Conservation (phyloP, 1,284 basidiomycete species). For the Pyrrhoderma lamaoense region DNA sequence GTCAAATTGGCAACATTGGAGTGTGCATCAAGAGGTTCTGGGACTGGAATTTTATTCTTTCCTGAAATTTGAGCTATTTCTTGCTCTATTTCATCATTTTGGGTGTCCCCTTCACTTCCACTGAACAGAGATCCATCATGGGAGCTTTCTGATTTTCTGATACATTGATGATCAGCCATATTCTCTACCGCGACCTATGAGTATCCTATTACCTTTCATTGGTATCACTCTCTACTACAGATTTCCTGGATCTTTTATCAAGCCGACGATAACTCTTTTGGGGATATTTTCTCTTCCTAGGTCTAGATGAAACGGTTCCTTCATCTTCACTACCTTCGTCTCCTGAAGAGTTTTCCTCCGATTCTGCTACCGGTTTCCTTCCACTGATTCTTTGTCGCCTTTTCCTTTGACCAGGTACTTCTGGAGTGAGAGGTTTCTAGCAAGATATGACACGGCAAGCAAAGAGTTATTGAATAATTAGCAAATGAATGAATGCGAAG, state of each 20-base stretch:
- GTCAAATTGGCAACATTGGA: neutral
- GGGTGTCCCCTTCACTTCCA: constrained; percentile 2
- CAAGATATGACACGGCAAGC: neutral
- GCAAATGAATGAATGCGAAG: no score
- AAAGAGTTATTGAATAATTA: no score
- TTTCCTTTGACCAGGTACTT: neutral
- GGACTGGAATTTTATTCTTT: neutral
- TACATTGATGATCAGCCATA: neutral
- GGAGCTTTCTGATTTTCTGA: neutral
- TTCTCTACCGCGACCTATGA: neutral
- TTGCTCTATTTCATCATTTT: neutral
- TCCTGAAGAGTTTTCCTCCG: no score
- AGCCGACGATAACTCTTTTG: neutral
- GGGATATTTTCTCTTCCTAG: neutral
- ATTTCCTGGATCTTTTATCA: constrained; percentile 2
- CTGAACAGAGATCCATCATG: constrained; percentile 15
- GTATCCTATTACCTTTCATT: neutral
- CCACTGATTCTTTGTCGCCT: neutral
- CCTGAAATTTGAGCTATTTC: neutral
- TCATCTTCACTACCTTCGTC: constrained; percentile 3
- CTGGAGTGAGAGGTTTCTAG: neutral
- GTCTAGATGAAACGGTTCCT: neutral
- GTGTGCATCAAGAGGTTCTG: neutral
- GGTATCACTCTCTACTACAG: constrained; percentile 4
- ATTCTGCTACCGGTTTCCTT: no score